Percentiles rank a stretch among this genome's conserved stretches.
phyloP scores from a whole-genome alignment of 139 green algal species.

The Chlorella sp. region DNA sequence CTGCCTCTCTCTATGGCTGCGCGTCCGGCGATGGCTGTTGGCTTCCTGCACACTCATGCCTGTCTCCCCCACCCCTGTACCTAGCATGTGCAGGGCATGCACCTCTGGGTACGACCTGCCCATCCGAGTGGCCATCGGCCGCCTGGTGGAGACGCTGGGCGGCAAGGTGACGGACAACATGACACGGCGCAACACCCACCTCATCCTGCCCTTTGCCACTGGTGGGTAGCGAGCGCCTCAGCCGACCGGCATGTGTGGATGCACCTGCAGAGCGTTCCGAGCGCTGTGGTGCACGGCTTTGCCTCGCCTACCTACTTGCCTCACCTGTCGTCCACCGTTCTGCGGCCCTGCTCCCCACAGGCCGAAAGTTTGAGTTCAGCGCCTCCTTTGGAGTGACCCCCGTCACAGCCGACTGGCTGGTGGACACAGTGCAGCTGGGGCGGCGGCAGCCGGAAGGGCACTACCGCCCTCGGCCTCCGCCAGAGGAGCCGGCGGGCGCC shows the following conservation, averaged over 20 bases:
- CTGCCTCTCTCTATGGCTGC: no score
- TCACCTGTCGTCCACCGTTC: not conserved
- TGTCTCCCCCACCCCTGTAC: not conserved
- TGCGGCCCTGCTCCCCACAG: not conserved
- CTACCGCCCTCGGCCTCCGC: slow-evolving; percentile 21
- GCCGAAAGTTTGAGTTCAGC: slow-evolving; percentile 42
- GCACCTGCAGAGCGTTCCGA: no score
- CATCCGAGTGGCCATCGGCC: slow-evolving; percentile 36
- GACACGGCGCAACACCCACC: slow-evolving; percentile 55
- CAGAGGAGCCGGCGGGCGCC: not conserved
- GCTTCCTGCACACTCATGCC: no score
- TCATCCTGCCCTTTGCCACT: slow-evolving; percentile 41
- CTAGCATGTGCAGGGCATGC: not conserved
- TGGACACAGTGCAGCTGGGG: slow-evolving; percentile 42
- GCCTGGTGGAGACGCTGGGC: slow-evolving; percentile 49
- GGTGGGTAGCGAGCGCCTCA: slow-evolving; percentile 14
- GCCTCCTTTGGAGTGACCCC: slow-evolving; percentile 42
- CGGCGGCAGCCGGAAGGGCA: slow-evolving; percentile 3
- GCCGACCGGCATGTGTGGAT: no score
- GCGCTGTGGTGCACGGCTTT: no score
- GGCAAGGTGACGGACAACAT: slow-evolving; percentile 39
- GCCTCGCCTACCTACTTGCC: no score
- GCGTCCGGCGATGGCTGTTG: no score
- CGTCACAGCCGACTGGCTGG: slow-evolving; percentile 61
- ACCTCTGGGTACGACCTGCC: slow-evolving; percentile 35